These are phyloP conservation scores for Saraca asoca DNA, from an alignment of 331 rosid genomes.

Conservation along the genomic window DNA sequence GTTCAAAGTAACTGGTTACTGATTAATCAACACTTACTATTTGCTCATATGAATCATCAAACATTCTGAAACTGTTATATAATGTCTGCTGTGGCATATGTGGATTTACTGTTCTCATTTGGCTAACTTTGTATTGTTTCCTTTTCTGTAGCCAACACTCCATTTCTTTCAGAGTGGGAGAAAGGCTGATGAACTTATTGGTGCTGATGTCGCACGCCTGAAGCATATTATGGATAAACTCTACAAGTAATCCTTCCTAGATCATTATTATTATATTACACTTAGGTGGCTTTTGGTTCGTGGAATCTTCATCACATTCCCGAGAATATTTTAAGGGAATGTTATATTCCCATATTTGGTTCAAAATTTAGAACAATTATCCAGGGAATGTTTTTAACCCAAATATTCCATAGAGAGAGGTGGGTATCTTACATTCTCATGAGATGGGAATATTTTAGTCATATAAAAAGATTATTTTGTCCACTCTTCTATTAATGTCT, in stretches of 20 bases:
- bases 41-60: slow-evolving; percentile 1
- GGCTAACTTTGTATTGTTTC: slow-evolving; percentile 12
- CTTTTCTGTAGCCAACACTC: slow-evolving; percentile 74
- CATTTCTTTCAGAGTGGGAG: slow-evolving; percentile 74
- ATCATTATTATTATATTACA: slow-evolving; percentile 17
- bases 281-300: no score
- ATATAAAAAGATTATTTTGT: no score
- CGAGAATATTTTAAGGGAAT: no score
- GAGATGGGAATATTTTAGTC: no score
- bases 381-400: no score
- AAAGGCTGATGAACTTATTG: slow-evolving; percentile 70
- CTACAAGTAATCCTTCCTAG: slow-evolving; percentile 55
- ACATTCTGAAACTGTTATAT: slow-evolving; percentile 2
- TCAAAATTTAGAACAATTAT: no score
- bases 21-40: not conserved
- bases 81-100: slow-evolving; percentile 6
- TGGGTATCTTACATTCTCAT: no score
- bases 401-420: no score
- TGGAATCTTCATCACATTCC: no score
- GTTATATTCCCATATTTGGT: no score
- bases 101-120: not conserved
- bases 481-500: no score
- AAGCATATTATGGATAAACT: slow-evolving; percentile 59
- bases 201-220: slow-evolving; percentile 61
- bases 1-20: not conserved